Base-by-base conservation (phyloP, 2,329 filamentous ascomycete species). In the Aciculosporium take region DNA sequence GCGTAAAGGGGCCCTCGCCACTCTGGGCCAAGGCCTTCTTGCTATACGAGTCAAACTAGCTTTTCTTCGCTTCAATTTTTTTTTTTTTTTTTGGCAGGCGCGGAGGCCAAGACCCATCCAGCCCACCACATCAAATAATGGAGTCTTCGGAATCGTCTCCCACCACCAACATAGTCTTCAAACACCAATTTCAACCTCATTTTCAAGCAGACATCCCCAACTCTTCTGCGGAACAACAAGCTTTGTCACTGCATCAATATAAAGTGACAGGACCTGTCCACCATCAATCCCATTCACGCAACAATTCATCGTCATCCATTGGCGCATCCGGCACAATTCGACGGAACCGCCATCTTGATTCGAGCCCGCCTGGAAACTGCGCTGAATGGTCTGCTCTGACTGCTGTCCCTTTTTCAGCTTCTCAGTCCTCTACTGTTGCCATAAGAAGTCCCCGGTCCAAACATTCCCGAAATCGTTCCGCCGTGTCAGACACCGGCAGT, bases 361-460 rank as follows among this genome's bases (percentile, higher is more conserved):
- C 77, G 27, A 72, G 73, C 48, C 72, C 71, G 24, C 72, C 70
- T 45, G 68, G 71, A 42, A 65, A 67, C 47, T 68, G 73, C 56
- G 68, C 72, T 47, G 74, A 76, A 44, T 68, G 70, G 53, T 68
- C 76, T 43, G 79, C 68, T 56, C 66, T 80, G 46, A 80, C 74
- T 48, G 79, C 82, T 71, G 45, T 50, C 27, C 23, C 37, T 41
- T n/a, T 29, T 12, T 5, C 32, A 5, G 38, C 34, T 15, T 75
- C 78, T 30, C 69, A 75, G 43, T 67, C 71, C 24, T 55, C 61
- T 15, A 52, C 62, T 20, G 56, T 58, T 46, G 59, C 67, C 10
- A 51, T 68, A 42, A 66, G 57, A 44, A 62, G 60, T 41, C 61
- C 67, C 46, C 60, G 63, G 46, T 57, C 63, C 39, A 59, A 62